These are phyloP conservation scores for Schizothecium vesticola DNA, from an alignment of 495 filamentous ascomycete species.

Conservation along the genomic window DNA sequence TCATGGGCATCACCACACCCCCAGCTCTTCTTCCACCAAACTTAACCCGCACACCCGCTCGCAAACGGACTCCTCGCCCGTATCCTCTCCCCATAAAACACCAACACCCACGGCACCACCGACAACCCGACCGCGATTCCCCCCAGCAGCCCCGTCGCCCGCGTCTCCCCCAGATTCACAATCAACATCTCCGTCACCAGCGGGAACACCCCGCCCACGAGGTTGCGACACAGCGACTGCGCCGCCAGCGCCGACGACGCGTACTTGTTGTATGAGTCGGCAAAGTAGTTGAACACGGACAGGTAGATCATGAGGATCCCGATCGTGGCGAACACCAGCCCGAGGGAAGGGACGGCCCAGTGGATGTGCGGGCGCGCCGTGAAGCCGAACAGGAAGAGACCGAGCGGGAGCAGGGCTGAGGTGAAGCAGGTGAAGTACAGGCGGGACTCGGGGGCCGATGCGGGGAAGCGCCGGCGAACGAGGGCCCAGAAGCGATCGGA, in stretches of 20 bases:
- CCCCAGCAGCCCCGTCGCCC: slow-evolving; percentile 71
- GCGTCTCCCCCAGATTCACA: slow-evolving; percentile 60
- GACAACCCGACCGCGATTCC: slow-evolving; percentile 66
- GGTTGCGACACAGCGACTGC: slow-evolving; percentile 78
- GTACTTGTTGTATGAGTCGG: slow-evolving; percentile 83
- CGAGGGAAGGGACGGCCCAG: slow-evolving; percentile 73
- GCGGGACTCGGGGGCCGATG: slow-evolving; percentile 64
- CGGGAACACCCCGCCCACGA: slow-evolving; percentile 79
- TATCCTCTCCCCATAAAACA: slow-evolving; percentile 74
- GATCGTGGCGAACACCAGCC: slow-evolving; percentile 69
- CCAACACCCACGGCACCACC: slow-evolving; percentile 79
- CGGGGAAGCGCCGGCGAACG: slow-evolving; percentile 35
- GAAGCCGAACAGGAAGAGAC: slow-evolving; percentile 71
- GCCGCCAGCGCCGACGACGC: slow-evolving; percentile 84
- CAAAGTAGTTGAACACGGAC: slow-evolving; percentile 89
- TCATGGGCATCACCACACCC: neutral
- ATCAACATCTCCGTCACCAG: slow-evolving; percentile 71
- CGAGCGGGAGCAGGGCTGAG: slow-evolving; percentile 62
- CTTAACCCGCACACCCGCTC: slow-evolving; percentile 11
- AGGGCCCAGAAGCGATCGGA: slow-evolving; percentile 30
- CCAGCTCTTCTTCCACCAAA: slow-evolving; percentile 7
- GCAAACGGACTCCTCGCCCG: slow-evolving; percentile 76
- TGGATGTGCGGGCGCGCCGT: slow-evolving; percentile 60
- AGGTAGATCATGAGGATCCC: slow-evolving; percentile 88
- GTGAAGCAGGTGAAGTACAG: slow-evolving; percentile 84